Evolutionary conservation across 768 basidiomycete genomes (phyloP).

Genomic region (Pleurotus tuber-regium): DNA sequence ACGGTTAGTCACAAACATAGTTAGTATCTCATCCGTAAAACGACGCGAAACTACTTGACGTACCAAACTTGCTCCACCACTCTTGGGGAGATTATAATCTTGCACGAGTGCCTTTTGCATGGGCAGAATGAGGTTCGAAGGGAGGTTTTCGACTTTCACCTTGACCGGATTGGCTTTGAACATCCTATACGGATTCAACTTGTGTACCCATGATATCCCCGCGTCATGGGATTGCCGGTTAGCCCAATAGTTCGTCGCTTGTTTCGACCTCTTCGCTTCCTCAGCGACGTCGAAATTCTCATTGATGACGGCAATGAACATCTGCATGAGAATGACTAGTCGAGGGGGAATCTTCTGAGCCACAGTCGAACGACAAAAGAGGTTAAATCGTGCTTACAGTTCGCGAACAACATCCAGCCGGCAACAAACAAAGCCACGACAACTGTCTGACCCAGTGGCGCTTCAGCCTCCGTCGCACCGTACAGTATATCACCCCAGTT

Average conservation of each 20-base stretch:
- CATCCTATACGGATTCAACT: constrained; percentile 87
- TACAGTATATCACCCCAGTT: constrained; percentile 89
- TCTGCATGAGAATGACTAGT: constrained; percentile 84
- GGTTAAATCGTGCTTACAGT: constrained; percentile 56
- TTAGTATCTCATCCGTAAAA: not conserved
- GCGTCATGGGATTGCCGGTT: constrained; percentile 48
- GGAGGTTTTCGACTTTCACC: constrained; percentile 67
- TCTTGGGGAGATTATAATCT: constrained; percentile 43
- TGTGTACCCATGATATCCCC: constrained; percentile 58
- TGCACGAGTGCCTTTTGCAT: constrained; percentile 76
- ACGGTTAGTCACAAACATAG: not conserved
- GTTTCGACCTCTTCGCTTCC: constrained; percentile 80
- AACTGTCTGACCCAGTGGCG: constrained; percentile 62
- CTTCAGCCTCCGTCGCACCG: constrained; percentile 56
- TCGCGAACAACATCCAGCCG: constrained; percentile 88
- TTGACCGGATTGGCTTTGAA: constrained; percentile 70
- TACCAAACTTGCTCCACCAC: constrained; percentile 29
- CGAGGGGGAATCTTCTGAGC: too few relatives aligned
- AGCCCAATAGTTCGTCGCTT: constrained; percentile 68
- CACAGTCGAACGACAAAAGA: not conserved
- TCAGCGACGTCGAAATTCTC: constrained; percentile 95
- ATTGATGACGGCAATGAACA: constrained; percentile 97
- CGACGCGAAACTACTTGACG: constrained; percentile 10
- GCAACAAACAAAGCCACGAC: constrained; percentile 71
- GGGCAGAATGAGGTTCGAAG: constrained; percentile 73